Conservation (phyloP, 2,329 filamentous ascomycete genomes). For the Aspergillus fijiensis region DNA sequence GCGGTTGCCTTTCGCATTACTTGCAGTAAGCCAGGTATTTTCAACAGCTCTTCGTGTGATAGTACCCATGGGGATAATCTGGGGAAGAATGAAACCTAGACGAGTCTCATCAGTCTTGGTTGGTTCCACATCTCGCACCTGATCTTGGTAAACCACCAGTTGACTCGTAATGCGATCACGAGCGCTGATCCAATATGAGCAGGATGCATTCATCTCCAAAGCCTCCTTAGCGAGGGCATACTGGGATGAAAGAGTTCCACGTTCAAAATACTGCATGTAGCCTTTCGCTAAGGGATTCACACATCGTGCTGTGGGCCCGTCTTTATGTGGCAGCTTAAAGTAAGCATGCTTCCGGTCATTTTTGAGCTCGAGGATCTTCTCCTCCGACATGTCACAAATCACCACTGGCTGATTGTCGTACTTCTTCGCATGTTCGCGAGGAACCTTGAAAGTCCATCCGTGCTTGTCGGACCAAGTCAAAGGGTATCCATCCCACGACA, state of each 20-base stretch:
- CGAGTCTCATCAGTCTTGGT: conserved; percentile 33
- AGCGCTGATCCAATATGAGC: conserved; percentile 98
- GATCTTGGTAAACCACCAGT: conserved; percentile 83
- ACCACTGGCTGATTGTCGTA: conserved; percentile 72
- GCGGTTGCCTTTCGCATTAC: conserved; percentile 93
- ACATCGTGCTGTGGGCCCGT: conserved; percentile 82
- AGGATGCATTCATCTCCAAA: conserved; percentile 96
- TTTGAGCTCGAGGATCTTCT: conserved; percentile 64
- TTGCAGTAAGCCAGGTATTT: conserved; percentile 97
- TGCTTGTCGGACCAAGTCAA: conserved; percentile 90
- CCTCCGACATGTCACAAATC: conserved; percentile 73
- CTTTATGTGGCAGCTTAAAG: conserved; percentile 95
- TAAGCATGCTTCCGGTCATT: conserved; percentile 68
- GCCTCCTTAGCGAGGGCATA: conserved; percentile 91
- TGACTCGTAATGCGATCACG: conserved; percentile 91
- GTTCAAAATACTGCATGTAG: conserved; percentile 88
- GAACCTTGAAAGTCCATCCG: conserved; percentile 88
- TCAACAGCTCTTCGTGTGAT: conserved; percentile 92
- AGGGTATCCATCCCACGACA: conserved; percentile 87
- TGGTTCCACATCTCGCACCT: conserved; percentile 41
- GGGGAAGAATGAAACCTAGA: conserved; percentile 86
- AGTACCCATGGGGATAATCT: conserved; percentile 97
- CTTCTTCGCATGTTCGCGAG: conserved; percentile 58
- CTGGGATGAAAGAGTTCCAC: conserved; percentile 80
- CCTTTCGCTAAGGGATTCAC: conserved; percentile 86